Base-by-base conservation (phyloP, 2,329 filamentous ascomycete genomes). In the Apiospora pterosperma region DNA sequence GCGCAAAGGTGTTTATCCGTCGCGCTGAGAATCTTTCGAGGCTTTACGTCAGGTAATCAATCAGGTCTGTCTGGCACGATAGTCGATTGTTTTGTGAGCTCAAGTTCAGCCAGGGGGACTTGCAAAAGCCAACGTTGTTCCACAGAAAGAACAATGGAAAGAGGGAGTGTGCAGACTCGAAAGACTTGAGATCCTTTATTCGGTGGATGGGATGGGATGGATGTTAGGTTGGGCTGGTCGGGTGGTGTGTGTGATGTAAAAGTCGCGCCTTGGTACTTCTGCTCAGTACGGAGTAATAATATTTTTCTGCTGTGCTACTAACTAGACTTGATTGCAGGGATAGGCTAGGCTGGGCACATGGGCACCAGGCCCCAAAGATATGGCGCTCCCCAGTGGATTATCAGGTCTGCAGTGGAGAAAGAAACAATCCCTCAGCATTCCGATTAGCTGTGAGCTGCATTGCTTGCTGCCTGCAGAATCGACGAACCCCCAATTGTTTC, bases 21-120 rank as follows among this genome's bases (percentile, higher is more conserved):
- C 48, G 48, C 48, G 48, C 25, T 55, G 16, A 55, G 48, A 55
- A 55, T n/a, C 48, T n/a, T 55, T 55, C 48, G 48, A 55, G 48
- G 31, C 48, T 55, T 55, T 55, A 55, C 48, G 48, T 55, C 48
- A 55, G 25, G 48, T 28, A 55, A 19, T 55, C 48, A 55, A 19
- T 55, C 48, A 48, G 42, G 42, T 25, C 21, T 12, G n/a, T 48
- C 25, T 55, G 25, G 48, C 34, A 55, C 25, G 48, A 55, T 34
- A 8, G 48, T 55, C 48, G 48, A 25, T 55, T 34, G 48, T 34
- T 34, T 21, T 4, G 19, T n/a, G 12, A 34, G 16, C 16, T 55
- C 48, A 28, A 55, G n/a, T n/a, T n/a, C 28, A 5, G 28, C 28
- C 48, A 34, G n/a, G n/a, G 48, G 48, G 6, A n/a, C 7, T 55